Evolutionary conservation across 2,329 filamentous ascomycete genomes (phyloP).

Genomic region (Fusarium haematococcum): DNA sequence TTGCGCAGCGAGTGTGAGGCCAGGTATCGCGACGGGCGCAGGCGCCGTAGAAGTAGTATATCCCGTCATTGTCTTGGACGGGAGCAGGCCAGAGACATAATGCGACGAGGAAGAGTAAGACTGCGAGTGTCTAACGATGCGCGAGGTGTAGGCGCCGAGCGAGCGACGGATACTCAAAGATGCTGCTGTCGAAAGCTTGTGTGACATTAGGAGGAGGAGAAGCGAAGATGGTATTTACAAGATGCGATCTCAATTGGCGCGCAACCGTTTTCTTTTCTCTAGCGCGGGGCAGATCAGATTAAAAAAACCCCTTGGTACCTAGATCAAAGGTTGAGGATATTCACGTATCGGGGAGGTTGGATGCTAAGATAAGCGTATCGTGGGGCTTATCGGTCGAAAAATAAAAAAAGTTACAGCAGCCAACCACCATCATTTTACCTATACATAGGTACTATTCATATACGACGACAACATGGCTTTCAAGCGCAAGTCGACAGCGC

Average conservation of each 20-base stretch:
- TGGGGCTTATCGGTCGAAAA: slow-evolving; percentile 34
- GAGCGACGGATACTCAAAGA: slow-evolving; percentile 4
- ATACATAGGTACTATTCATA: neutral
- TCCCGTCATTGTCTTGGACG: slow-evolving; percentile 20
- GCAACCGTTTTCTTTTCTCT: slow-evolving; percentile 13
- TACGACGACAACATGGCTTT: slow-evolving; percentile 46
- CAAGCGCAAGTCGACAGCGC: slow-evolving; percentile 54
- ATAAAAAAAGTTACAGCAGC: slow-evolving; percentile 27
- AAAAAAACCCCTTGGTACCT: neutral
- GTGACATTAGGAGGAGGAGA: slow-evolving; percentile 16
- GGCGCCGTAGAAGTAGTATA: slow-evolving; percentile 7
- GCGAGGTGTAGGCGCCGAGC: neutral
- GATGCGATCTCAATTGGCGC: slow-evolving; percentile 1
- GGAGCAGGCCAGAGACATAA: slow-evolving; percentile 19
- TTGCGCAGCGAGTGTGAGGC: slow-evolving; percentile 30
- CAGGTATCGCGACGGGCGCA: slow-evolving; percentile 25
- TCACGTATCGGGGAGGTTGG: slow-evolving; percentile 15
- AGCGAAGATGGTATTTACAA: neutral
- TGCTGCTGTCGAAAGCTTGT: neutral
- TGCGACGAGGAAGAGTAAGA: neutral
- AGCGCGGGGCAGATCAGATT: slow-evolving; percentile 22
- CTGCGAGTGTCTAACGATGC: neutral
- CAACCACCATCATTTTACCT: neutral
- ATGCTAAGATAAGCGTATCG: slow-evolving; percentile 24
- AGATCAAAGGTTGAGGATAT: slow-evolving; percentile 5